Evolutionary conservation across 257 asterid species (phyloP).

Genomic region (Fraxinus anomala): DNA sequence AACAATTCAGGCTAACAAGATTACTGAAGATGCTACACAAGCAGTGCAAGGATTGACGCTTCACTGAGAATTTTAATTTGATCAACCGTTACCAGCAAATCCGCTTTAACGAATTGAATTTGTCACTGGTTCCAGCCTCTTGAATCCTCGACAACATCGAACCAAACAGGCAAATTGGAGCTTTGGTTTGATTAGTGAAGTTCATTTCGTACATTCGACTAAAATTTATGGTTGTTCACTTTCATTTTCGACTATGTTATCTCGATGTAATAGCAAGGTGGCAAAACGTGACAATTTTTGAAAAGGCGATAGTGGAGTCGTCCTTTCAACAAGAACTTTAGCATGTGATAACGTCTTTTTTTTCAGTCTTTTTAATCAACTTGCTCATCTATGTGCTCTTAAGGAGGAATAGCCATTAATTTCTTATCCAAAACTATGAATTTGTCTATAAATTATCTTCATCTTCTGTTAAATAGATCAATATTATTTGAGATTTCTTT

Average conservation of each 20-base stretch:
- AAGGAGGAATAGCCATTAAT: neutral
- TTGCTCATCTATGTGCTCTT: neutral
- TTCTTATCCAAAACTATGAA: neutral
- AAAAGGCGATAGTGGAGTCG: neutral
- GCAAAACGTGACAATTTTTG: neutral
- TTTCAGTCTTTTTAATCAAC: neutral
- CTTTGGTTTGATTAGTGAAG: too few relatives aligned
- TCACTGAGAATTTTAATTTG: constrained; percentile 43
- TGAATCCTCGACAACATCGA: neutral
- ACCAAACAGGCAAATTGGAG: too few relatives aligned
- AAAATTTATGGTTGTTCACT: too few relatives aligned
- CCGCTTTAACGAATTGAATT: neutral
- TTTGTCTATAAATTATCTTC: neutral
- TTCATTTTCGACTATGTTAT: too few relatives aligned
- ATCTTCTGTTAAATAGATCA: neutral
- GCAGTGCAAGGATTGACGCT: constrained; percentile 64
- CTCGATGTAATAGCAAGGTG: neutral
- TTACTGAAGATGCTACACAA: constrained; percentile 66
- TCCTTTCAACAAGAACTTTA: neutral
- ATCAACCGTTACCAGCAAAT: constrained; percentile 20
- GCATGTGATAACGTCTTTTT: neutral
- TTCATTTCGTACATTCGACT: neutral
- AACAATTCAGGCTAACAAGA: constrained; percentile 80
- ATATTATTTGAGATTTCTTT: neutral
- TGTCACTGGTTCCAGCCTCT: neutral